Base-by-base conservation (phyloP, 495 filamentous ascomycete genomes). In the Aspergillus cristatus region DNA sequence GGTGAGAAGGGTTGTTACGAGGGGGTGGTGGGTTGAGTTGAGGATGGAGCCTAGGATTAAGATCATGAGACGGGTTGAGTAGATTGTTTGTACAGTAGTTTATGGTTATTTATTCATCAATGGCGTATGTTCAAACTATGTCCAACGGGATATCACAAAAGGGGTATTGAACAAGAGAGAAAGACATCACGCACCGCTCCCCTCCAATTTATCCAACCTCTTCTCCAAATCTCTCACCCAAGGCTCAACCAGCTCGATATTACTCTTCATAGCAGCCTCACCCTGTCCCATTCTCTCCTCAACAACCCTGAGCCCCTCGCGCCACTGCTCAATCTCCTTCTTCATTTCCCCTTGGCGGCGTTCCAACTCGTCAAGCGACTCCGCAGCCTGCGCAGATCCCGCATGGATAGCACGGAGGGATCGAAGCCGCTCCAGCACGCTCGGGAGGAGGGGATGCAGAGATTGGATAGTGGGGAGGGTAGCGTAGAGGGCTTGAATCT, bases 401-500 rank as follows among this genome's bases (percentile, higher is more conserved):
- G 85, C 78, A 48, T 99, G 91, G 24, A 96, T 81, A 15, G 79
- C 75, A 41, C 86, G 74, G 33, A 99, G 68, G 7, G 84, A 90
- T 28, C 87, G 71, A 28, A 99, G 65, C 13, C 93, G 74, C 51
- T 96, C 86, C 3, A 99, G 69, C 15, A 96, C 68, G 3, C 84
- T 75, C 6, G 93, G 93, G 10, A 99, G 68, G 15, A 94, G 62
- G 6, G 93, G 91, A 3, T 84, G 72, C 11, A 97, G 67, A 38
- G 73, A 84, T 59, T 96, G 86, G 44, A 99, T 93, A 8, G 86
- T 90, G 5, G 86, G 79, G 4, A 99, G 71, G 12, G 85, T 85
- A 1, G 81, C 81, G 57, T 95, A 97, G 2, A 99, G 74, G 2
- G 89, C 88, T 48, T 94, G 90, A 54, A 97, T 82, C 57, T 94